These are phyloP conservation scores for Penicillium canescens DNA, from an alignment of 495 filamentous ascomycete species.

Conservation along the genomic window DNA sequence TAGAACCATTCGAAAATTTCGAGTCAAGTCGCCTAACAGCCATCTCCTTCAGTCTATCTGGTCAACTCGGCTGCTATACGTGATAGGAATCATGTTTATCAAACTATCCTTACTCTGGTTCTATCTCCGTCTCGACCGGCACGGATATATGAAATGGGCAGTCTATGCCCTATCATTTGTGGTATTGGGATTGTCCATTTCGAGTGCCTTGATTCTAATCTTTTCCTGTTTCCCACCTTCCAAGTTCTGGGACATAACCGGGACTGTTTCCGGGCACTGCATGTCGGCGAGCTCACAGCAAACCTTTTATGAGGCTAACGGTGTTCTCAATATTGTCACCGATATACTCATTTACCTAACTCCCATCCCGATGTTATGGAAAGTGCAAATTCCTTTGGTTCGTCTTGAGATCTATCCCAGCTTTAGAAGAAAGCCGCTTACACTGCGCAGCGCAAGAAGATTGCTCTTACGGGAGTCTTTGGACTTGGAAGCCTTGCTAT, in stretches of 20 bases:
- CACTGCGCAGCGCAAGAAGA: no score
- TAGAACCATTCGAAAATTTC: neutral
- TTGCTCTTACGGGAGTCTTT: no score
- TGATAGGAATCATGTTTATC: conserved; percentile 4
- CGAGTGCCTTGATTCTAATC: conserved; percentile 3
- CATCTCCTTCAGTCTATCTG: conserved; percentile 1
- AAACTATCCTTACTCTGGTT: conserved; percentile 20
- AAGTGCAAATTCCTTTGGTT: conserved; percentile 31
- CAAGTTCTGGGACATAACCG: neutral
- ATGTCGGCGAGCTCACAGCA: conserved; percentile 1
- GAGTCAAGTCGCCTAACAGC: neutral
- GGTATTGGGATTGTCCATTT: conserved; percentile 5
- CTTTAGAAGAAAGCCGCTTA: no score
- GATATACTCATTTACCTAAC: conserved; percentile 40
- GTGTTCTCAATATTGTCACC: conserved; percentile 28
- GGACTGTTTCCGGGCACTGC: no score
- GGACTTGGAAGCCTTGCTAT: no score
- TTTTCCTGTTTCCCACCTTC: conserved; percentile 6
- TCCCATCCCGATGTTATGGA: conserved; percentile 38
- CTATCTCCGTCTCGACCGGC: conserved; percentile 17
- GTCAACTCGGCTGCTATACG: conserved; percentile 10
- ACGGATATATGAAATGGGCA: conserved; percentile 10
- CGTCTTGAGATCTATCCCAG: neutral
- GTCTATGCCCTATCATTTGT: conserved; percentile 9
- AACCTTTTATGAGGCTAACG: conserved; percentile 16